Evolutionary conservation across 2,329 filamentous ascomycete species (phyloP), one percentile per base, ranked within the genome.

Genomic region (Claviceps spartinae): DNA sequence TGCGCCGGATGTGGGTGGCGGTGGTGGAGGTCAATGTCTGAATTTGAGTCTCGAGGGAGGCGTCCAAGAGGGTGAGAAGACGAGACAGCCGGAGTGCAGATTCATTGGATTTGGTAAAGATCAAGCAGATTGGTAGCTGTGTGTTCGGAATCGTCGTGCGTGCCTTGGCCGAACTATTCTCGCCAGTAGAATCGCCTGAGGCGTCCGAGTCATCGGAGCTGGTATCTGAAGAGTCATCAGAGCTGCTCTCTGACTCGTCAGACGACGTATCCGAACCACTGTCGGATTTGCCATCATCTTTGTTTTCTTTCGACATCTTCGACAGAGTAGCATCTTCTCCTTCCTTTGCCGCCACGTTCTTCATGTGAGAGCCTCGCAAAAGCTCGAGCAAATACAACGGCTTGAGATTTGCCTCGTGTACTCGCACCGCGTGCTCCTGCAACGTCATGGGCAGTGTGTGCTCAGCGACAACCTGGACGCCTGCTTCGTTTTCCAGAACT

Each of bases 81-180:
- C 88, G 85, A 1, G 86, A 82, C n/a, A 97, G 77, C 54, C 93
- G 85, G n/a, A 86, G 77, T 1, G 91, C 88, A 18, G 84, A 81
- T 65, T 95, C 89, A 63, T 91, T 95, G 53, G 87, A 94, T 60
- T 88, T 88, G 47, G 89, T 90, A 65, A 97, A 97, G 57, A 97
- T 82, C 38, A 97, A 75, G 11, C 85, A 80, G 3, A 70, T 71
- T 34, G 73, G 69, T 18, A 65, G 54, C 41, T 55, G 58, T 13
- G 44, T 54, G 40, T 57, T 61, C 51, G 56, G 58, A 24, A 18
- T 24, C 20, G 14, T 13, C 7, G 44, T 5, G 5, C 22, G 22
- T 22, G 36, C 4, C 11, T 30, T 26, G 16, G 18, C 5, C 37
- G 36, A 13, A 9, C 36, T 26, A 5, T 16, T n/a, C 20, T 6